phyloP scores from a whole-genome alignment of 1,139 yeast species.

The Magnusiomyces magnusii region DNA sequence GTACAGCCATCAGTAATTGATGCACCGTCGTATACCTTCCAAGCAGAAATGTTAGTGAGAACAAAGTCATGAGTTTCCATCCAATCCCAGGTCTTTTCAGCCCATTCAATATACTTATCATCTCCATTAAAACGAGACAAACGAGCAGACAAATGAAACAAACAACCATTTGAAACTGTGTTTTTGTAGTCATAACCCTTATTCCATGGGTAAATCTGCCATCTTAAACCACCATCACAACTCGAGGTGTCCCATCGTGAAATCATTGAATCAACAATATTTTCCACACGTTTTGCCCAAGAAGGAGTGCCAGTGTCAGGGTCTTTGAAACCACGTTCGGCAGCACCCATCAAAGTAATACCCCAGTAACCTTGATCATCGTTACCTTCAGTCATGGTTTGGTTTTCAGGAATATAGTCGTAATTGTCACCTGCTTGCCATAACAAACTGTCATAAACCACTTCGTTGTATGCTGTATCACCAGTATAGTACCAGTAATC shows the following conservation, averaged over 20 bases:
- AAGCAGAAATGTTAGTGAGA: conserved; percentile 35
- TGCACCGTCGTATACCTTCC: conserved; percentile 69
- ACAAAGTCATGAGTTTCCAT: conserved; percentile 54
- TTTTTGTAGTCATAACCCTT: conserved; percentile 90
- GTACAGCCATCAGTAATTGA: conserved; percentile 54
- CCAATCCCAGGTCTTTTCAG: conserved; percentile 80
- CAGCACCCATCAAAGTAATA: conserved; percentile 81
- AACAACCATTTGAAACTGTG: conserved; percentile 81
- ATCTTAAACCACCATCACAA: conserved; percentile 86
- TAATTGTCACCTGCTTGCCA: conserved; percentile 71
- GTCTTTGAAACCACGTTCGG: conserved; percentile 40
- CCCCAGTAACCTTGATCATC: conserved; percentile 99
- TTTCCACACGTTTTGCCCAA: conserved; percentile 5
- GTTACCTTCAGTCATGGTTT: conserved; percentile 92
- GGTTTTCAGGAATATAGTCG: conserved; percentile 82
- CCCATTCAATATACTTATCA: conserved; percentile 70
- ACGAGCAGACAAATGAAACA: conserved; percentile 83
- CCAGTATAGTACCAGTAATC: conserved; percentile 70
- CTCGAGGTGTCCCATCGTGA: conserved; percentile 65
- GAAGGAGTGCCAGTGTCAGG: conserved; percentile 3
- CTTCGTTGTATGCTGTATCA: conserved; percentile 56
- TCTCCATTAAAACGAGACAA: conserved; percentile 70
- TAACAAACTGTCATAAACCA: conserved; percentile 53
- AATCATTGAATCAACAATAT: conserved; percentile 7
- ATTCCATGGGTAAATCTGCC: conserved; percentile 97